A percentile compares a stretch with the other conserved stretches of the same genome.
Conservation (phyloP, 228 moss, liverwort and hornwort genomes). For the Sphagnum magellanicum region DNA sequence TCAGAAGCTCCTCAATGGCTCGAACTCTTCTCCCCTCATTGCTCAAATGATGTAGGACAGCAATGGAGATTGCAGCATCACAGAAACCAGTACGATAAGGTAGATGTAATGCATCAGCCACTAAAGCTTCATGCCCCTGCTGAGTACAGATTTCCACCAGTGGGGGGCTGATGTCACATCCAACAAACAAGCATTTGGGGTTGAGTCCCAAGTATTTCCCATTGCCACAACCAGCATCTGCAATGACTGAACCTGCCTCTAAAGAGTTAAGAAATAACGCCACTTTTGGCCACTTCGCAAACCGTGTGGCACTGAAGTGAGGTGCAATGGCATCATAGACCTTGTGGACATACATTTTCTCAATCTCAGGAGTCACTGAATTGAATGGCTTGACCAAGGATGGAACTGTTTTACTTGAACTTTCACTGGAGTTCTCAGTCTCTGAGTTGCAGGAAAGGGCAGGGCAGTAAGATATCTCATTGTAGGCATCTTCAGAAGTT, state of each 20-base stretch:
- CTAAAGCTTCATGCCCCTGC: slow-evolving; percentile 81
- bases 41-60: slow-evolving; percentile 94
- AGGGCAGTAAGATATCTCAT: no score
- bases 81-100: slow-evolving; percentile 74
- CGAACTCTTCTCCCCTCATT: slow-evolving; percentile 71
- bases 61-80: slow-evolving; percentile 92
- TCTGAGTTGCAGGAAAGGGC: not conserved
- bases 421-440: not conserved
- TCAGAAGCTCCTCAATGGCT: slow-evolving; percentile 80
- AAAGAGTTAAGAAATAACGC: slow-evolving; percentile 69
- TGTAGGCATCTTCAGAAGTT: not conserved
- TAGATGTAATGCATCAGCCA: slow-evolving; percentile 79
- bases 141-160: slow-evolving; percentile 74
- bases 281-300: slow-evolving; percentile 97
- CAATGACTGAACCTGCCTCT: slow-evolving; percentile 68
- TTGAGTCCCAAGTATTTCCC: slow-evolving; percentile 92
- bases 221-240: slow-evolving; percentile 96
- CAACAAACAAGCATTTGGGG: slow-evolving; percentile 66
- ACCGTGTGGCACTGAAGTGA: slow-evolving; percentile 97
- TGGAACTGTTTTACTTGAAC: not conserved
- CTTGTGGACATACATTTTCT: slow-evolving; percentile 87
- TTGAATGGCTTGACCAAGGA: slow-evolving; percentile 21
- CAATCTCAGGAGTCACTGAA: slow-evolving; percentile 76
- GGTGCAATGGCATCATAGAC: slow-evolving; percentile 97
- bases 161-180: slow-evolving; percentile 92